Conservation (phyloP, 2,329 filamentous ascomycete species). For the Neopestalotiopsis clavispora region DNA sequence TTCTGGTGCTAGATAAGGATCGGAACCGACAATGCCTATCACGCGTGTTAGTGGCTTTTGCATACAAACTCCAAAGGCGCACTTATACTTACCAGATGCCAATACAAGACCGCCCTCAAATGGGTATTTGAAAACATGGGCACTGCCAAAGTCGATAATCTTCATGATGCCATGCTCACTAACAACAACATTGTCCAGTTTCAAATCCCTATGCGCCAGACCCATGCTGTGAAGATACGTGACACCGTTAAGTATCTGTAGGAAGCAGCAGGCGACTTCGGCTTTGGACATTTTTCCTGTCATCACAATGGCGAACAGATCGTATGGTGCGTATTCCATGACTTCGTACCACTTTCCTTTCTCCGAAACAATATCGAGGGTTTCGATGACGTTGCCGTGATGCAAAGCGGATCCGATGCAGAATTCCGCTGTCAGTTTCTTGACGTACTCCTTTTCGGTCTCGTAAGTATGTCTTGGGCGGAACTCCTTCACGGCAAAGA, state of each 20-base stretch:
- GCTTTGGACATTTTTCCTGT: constrained; percentile 95
- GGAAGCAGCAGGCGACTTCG: constrained; percentile 87
- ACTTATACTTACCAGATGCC: constrained; percentile 70
- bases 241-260: constrained; percentile 94
- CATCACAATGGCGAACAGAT: constrained; percentile 98
- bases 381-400: constrained; percentile 98
- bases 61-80: background rate
- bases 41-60: constrained; percentile 16
- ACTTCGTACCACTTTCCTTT: constrained; percentile 96
- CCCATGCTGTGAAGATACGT: constrained; percentile 96
- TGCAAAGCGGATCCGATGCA: constrained; percentile 97
- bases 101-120: constrained; percentile 89
- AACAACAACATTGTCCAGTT: constrained; percentile 97
- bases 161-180: constrained; percentile 98
- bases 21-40: constrained; percentile 74
- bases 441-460: constrained; percentile 92
- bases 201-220: constrained; percentile 90
- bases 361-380: constrained; percentile 93
- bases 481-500: constrained; percentile 98
- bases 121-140: constrained; percentile 95
- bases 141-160: constrained; percentile 98
- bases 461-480: constrained; percentile 90
- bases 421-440: constrained; percentile 98
- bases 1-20: constrained; percentile 95
- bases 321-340: constrained; percentile 97